Evolutionary conservation across 345 rosid genomes (phyloP).

Genomic region (Rhodamnia rubescens): DNA sequence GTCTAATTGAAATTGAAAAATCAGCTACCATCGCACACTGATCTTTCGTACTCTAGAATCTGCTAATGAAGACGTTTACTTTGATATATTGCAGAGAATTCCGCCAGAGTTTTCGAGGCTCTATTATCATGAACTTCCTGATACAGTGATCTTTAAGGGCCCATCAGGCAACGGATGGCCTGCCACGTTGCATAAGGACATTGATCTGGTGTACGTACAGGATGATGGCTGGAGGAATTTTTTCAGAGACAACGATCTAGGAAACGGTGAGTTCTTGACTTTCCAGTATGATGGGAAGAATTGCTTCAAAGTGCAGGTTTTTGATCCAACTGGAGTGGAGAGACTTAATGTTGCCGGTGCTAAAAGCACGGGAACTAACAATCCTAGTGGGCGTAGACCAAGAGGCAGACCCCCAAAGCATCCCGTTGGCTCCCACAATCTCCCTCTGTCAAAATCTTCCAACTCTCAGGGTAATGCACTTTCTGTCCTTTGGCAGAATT

Average conservation of each 20-base stretch:
- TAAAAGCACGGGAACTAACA: not conserved
- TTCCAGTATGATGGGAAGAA: conserved; percentile 3
- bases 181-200: not conserved
- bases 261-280: not conserved
- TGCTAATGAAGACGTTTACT: not conserved
- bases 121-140: not conserved
- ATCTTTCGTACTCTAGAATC: not conserved
- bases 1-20: not conserved
- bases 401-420: not conserved
- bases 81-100: not conserved
- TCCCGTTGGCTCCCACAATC: not conserved
- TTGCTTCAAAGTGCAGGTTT: conserved; percentile 3
- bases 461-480: too few species aligned
- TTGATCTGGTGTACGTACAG: not conserved
- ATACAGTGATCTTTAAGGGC: conserved; percentile 1
- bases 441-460: not conserved
- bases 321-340: not conserved
- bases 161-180: conserved; percentile 1
- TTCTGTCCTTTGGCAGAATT: too few species aligned
- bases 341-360: not conserved
- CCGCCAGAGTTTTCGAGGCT: not conserved
- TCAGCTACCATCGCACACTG: not conserved
- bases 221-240: conserved; percentile 14
- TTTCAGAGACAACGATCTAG: not conserved
- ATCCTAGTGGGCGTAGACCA: not conserved